Conservation (phyloP, 768 basidiomycete species). For the Agaricus bisporus region DNA sequence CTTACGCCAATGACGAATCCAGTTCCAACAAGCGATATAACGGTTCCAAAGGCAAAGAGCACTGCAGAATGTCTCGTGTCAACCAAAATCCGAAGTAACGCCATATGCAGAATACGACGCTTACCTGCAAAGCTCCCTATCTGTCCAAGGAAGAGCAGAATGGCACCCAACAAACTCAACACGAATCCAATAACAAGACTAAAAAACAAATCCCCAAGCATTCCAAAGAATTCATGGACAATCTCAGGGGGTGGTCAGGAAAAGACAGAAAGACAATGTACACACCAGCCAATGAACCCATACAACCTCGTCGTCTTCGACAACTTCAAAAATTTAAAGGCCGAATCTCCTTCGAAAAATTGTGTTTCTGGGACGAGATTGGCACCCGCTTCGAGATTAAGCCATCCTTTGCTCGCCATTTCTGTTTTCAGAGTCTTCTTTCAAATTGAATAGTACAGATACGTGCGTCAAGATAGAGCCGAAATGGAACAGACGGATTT, state of each 20-base stretch:
- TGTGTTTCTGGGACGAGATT: constrained; percentile 66
- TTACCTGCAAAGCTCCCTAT: constrained; percentile 68
- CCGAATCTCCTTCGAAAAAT: constrained; percentile 86
- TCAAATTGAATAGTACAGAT: neutral
- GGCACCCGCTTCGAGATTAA: constrained; percentile 70
- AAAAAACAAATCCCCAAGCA: neutral
- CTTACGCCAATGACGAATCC: constrained; percentile 88
- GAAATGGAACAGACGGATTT: neutral
- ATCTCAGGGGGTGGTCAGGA: neutral
- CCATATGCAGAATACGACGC: constrained; percentile 20
- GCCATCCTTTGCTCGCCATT: constrained; percentile 73
- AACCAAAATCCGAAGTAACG: neutral
- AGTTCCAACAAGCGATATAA: constrained; percentile 80
- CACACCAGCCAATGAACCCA: constrained; percentile 81
- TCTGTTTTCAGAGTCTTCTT: constrained; percentile 3
- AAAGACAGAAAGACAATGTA: neutral
- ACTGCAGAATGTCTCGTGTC: constrained; percentile 37
- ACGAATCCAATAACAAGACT: constrained; percentile 75
- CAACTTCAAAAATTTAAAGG: constrained; percentile 74
- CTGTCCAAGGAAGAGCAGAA: constrained; percentile 70
- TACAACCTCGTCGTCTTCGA: constrained; percentile 79
- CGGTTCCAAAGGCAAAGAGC: constrained; percentile 75
- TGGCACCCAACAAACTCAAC: constrained; percentile 72
- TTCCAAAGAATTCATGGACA: neutral
- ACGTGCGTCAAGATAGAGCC: neutral